Evolutionary conservation across 257 asterid species (phyloP).

Genomic region (Nicotiana knightiana): DNA sequence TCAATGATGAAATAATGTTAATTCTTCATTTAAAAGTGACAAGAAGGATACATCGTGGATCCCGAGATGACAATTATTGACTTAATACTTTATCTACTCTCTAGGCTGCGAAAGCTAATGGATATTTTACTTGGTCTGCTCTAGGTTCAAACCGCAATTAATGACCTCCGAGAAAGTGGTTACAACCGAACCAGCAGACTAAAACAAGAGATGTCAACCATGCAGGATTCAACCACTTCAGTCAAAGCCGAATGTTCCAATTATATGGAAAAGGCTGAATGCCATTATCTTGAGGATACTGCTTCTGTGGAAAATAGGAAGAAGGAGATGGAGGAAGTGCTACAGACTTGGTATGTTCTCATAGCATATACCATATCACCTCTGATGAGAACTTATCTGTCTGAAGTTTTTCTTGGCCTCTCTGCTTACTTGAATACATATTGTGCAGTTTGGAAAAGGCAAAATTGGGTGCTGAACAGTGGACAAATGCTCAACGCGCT

Average conservation of each 20-base stretch:
- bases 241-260: constrained; percentile 65
- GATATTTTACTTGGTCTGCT: neutral
- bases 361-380: neutral
- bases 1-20: neutral
- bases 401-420: neutral
- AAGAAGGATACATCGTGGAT: neutral
- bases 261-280: constrained; percentile 56
- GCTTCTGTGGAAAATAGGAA: constrained; percentile 66
- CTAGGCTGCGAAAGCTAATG: neutral
- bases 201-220: constrained; percentile 84
- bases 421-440: neutral
- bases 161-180: constrained; percentile 72
- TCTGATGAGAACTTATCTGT: neutral
- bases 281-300: constrained; percentile 64
- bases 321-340: constrained; percentile 57
- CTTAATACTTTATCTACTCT: neutral
- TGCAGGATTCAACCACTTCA: constrained; percentile 69
- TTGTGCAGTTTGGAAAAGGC: constrained; percentile 74
- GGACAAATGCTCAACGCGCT: constrained; percentile 78
- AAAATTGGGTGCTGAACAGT: constrained; percentile 75
- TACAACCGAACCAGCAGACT: constrained; percentile 61
- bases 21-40: neutral
- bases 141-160: constrained; percentile 78
- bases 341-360: constrained; percentile 63
- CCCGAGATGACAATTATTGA: neutral